Evolutionary conservation across 176 grass and related monocot genomes (phyloP), one percentile per base, ranked within the genome.

Genomic region (Zea mays): DNA sequence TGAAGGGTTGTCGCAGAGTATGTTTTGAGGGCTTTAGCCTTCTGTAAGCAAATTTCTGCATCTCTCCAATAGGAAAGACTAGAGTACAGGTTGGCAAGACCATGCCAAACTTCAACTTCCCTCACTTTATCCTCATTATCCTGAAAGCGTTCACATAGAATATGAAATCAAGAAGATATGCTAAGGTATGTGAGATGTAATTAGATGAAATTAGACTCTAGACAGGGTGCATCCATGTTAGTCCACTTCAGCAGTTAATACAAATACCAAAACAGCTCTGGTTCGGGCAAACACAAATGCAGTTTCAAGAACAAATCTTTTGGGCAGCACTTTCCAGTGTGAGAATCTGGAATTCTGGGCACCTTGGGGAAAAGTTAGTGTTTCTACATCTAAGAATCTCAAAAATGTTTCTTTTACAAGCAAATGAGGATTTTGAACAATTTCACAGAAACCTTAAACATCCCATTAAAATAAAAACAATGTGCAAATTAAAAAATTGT

Each of bases 21-120:
- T 34, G 83, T 71, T 72, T 91, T 90, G 62, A 96, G 88, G 83
- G 89, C 34, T 67, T 89, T 88, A 54, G 92, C 90, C 81, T 96
- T 99, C 76, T 99, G 90, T 86, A 99, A 95, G 86, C 96, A 99
- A 83, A 99, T 80, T 82, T 93, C 78, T 7, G 92, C 92, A 83
- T 99, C 92, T 87, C 85, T 89, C 87, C 85, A 93, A 79, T 95
- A 91, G 0, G 92, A 92, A 86, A 99, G 86, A 85, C 90, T 87
- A 19, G 92, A 86, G 70, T 99, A 99, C 51, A 99, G 59, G 81
- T 93, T 95, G 40, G 90, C 87, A 84, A 99, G 96, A 89, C 90
- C 96, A 82, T 95, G 96, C 96, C 96, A 99, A 60, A 99, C 92
- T 89, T 99, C 96, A 83, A 95, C 86, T 71, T 99, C 96, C 10